These are phyloP conservation scores for Phyllosticta citriasiana DNA, from an alignment of 2,329 filamentous ascomycete species.

Conservation along the genomic window DNA sequence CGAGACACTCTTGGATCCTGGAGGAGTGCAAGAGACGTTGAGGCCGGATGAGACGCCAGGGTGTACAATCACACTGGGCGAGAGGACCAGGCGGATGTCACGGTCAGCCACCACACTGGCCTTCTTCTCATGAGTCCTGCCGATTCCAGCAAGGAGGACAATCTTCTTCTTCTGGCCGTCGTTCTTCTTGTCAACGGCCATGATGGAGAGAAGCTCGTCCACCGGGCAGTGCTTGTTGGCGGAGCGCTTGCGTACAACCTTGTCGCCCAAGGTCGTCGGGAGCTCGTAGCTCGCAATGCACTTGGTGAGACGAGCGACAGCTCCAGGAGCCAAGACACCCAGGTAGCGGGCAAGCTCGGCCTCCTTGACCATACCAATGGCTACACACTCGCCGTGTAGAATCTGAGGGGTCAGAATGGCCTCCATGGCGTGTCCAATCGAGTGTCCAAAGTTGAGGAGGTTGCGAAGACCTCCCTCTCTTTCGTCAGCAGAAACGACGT, in stretches of 20 bases:
- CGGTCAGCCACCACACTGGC: slow-evolving; percentile 83
- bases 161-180: slow-evolving; percentile 93
- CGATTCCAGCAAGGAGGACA: slow-evolving; percentile 82
- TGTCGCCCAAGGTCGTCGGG: slow-evolving; percentile 75
- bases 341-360: slow-evolving; percentile 86
- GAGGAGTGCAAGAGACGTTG: slow-evolving; percentile 69
- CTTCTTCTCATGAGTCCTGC: slow-evolving; percentile 74
- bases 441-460: slow-evolving; percentile 93
- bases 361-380: slow-evolving; percentile 97
- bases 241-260: slow-evolving; percentile 68
- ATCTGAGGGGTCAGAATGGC: slow-evolving; percentile 92
- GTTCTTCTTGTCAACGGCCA: slow-evolving; percentile 99
- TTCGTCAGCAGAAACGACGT: slow-evolving; percentile 90
- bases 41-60: slow-evolving; percentile 59
- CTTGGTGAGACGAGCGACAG: slow-evolving; percentile 81
- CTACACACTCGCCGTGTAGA: slow-evolving; percentile 88
- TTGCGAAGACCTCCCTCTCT: slow-evolving; percentile 89
- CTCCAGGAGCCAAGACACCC: slow-evolving; percentile 73
- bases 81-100: slow-evolving; percentile 73
- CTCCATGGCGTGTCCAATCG: slow-evolving; percentile 93
- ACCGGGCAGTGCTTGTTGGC: slow-evolving; percentile 83
- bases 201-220: slow-evolving; percentile 76
- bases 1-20: slow-evolving; percentile 95
- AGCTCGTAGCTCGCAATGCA: slow-evolving; percentile 91
- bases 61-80: slow-evolving; percentile 62